Evolutionary conservation across 331 rosid species (phyloP).

Genomic region (Quercus tomentella): DNA sequence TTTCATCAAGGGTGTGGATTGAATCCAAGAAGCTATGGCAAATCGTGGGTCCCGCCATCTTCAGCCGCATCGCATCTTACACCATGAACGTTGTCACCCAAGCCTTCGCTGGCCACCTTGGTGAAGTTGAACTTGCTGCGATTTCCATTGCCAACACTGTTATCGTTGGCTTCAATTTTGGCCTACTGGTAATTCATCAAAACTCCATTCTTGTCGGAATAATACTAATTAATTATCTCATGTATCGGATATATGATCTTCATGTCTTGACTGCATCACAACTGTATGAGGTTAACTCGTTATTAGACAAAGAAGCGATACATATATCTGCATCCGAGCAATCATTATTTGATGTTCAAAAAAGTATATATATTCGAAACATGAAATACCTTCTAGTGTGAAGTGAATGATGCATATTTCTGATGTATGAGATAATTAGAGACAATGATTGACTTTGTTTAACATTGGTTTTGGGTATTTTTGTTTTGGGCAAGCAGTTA

Average conservation of each 20-base stretch:
- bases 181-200: constrained; percentile 46
- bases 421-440: too few species aligned
- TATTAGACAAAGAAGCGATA: too few species aligned
- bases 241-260: too few species aligned
- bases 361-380: too few species aligned
- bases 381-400: too few species aligned
- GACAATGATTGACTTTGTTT: neutral
- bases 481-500: constrained; percentile 25
- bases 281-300: too few species aligned
- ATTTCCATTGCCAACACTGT: constrained; percentile 72
- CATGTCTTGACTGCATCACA: too few species aligned
- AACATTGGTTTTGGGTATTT: neutral
- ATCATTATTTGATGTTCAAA: too few species aligned
- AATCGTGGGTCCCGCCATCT: constrained; percentile 69
- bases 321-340: too few species aligned
- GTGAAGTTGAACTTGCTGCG: constrained; percentile 66
- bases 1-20: constrained; percentile 32
- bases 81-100: constrained; percentile 70
- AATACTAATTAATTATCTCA: too few species aligned
- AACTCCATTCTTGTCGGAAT: neutral
- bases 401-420: too few species aligned
- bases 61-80: constrained; percentile 54
- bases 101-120: constrained; percentile 82
- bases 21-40: constrained; percentile 67
- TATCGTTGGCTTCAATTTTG: constrained; percentile 75